Base-by-base conservation (phyloP, 345 rosid species). In the Aurinia saxatilis region DNA sequence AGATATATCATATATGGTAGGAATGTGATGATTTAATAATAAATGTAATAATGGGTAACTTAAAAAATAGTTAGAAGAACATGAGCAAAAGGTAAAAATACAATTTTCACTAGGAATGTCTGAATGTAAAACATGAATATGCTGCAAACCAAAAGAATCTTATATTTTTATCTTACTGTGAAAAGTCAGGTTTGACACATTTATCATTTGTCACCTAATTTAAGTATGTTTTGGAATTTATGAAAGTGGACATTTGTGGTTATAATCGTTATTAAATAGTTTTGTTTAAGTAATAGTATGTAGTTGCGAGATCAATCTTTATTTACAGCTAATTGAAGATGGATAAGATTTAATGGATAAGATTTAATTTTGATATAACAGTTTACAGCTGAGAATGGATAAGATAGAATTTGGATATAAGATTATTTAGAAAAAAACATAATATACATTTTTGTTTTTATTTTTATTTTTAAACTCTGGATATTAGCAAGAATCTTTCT, bases 181-280 rank as follows among this genome's bases (percentile, higher is more conserved):
- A 19, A 38, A 48, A 23, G 51, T 59, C 51, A 42, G 38, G 37
- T 33, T 50, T 30, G 54, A 51, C 54, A 60, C 50, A 40, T 67
- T 31, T 41, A 21, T 50, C 41, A 52, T 50, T 36, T 12, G 0
- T 40, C 51, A 60, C 53, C 59, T 67, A 31, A 31, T 50, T 40
- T 31, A 23, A 31, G 42, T 50, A 34, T 34, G 38, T 67, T 68
- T 67, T 68, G 37, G 44, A 48, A 50, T 42, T 41, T 15, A 42
- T 59, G 8, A 41, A 59, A 50, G 19, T 21, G n/a, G 70, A 15
- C 38, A 4, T 19, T 48, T 40, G 18, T 57, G 30, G 10, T 46
- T 36, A 46, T 30, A 38, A 11, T 33, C 46, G 36, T 30, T 50
- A 39, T 31, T 51, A 51, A 30, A 35, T 18, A 13, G 41, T 40